Base-by-base conservation (phyloP, 805 yeast genomes). In the Hanseniaspora pseudoguilliermondii region DNA sequence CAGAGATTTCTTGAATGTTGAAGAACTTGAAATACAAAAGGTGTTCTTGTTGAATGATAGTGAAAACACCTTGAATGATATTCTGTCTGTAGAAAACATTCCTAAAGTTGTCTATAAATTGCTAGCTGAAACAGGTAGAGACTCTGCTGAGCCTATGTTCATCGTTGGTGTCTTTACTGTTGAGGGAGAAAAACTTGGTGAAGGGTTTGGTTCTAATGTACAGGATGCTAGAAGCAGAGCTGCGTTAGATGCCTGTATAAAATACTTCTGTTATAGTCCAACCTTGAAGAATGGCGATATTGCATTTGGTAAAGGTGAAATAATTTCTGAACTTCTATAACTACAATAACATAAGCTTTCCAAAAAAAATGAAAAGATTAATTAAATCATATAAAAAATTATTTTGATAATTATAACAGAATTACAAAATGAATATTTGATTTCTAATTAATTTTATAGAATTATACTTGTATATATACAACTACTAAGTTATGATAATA, bases 91-190 rank as follows among this genome's bases (percentile, higher is more conserved):
- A 60, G 84, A 90, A 65, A 78, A 80, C 15, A 74, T 91, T 60
- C 78, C 77, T 51, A 77, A 79, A 21, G 96, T 97, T 32, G 77
- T 84, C 5, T 82, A 89, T 48, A 81, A 95, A 66, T 76, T 93
- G 58, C 73, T 93, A 56, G 90, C 95, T 36, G 99, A 93, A 71
- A 85, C 96, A 32, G 99, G 99, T 68, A 80, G 98, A 70, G 73
- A 76, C 63, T 81, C 96, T 2, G 77, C 79, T 57, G 81, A 85
- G 48, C 95, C 98, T 25, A 83, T 89, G 40, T 93, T 80, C 62
- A 84, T 91, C 15, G 95, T 91, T 36, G 97, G 96, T 51, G 93
- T 87, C 1, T 93, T 89, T 69, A 76, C 85, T 57, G 97, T 96
- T 38, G 75, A 75, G 15, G 58, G 50, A 32, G 80, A 81, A 60